phyloP scores from a whole-genome alignment of 352 stramenopile genomes.

The Globisporangium alternatum region DNA sequence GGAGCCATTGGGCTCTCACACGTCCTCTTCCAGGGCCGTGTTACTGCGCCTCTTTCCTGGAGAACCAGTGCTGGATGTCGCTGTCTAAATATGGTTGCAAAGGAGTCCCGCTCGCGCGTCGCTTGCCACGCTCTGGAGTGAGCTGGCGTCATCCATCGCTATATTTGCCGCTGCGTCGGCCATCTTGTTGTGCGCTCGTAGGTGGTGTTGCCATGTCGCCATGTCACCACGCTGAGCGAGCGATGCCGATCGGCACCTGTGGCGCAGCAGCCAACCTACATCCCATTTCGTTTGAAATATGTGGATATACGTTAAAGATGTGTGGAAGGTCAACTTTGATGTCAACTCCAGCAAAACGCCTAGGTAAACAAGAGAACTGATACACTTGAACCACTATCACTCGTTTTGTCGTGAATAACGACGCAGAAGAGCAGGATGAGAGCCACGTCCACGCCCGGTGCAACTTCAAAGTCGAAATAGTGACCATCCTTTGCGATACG shows the following conservation, averaged over 20 bases:
- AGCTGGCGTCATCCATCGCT: background rate
- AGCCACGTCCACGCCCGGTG: conserved; percentile 10
- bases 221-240: background rate
- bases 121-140: background rate
- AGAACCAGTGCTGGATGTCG: background rate
- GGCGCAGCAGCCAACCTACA: no score
- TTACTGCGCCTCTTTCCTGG: background rate
- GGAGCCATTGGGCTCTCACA: no score
- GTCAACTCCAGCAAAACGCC: no score
- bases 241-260: no score
- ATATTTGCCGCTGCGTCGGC: background rate
- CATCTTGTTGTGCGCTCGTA: background rate
- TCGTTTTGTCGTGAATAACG: conserved; percentile 1
- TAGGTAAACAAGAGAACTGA: no score
- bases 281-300: no score
- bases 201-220: background rate
- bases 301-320: no score
- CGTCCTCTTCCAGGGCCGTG: background rate
- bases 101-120: background rate
- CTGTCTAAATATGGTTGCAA: background rate
- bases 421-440: conserved; percentile 16
- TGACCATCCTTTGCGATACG: conserved; percentile 15
- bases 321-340: no score
- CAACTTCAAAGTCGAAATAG: conserved; percentile 15
- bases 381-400: background rate